These are phyloP conservation scores for Setaria viridis DNA, from an alignment of 202 grass and related monocot species.

Conservation along the genomic window DNA sequence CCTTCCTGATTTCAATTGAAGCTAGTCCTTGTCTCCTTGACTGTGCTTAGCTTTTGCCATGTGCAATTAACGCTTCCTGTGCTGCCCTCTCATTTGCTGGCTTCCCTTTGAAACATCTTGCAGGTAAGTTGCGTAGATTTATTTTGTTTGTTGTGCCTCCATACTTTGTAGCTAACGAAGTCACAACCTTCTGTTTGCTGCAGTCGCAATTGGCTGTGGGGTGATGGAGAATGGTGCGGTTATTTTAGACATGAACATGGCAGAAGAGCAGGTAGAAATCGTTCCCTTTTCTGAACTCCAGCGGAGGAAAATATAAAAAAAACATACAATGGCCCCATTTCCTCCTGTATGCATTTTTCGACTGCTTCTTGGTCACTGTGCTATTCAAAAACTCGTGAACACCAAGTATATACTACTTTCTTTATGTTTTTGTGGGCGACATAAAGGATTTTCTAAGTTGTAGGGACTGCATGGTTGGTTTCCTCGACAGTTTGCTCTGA, in stretches of 20 bases:
- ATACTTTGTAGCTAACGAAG: slow-evolving; percentile 37
- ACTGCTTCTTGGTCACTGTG: not conserved
- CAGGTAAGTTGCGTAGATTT: slow-evolving; percentile 57
- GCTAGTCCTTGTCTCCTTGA: slow-evolving; percentile 59
- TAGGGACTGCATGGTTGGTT: not conserved
- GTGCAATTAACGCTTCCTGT: slow-evolving; percentile 89
- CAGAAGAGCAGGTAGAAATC: slow-evolving; percentile 82
- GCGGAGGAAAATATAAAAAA: not conserved
- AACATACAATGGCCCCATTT: not conserved
- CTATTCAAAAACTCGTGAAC: not conserved
- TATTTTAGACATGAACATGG: slow-evolving; percentile 74
- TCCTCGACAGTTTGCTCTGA: not conserved
- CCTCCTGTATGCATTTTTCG: not conserved
- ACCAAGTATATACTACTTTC: not conserved
- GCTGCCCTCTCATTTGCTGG: slow-evolving; percentile 84
- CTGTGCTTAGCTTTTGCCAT: slow-evolving; percentile 82
- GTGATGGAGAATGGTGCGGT: slow-evolving; percentile 64
- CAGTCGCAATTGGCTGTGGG: slow-evolving; percentile 89
- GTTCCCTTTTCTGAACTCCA: not conserved
- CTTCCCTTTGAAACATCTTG: slow-evolving; percentile 87
- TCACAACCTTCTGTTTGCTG: slow-evolving; percentile 49
- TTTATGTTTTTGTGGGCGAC: not conserved
- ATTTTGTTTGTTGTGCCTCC: not conserved
- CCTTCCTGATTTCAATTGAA: slow-evolving; percentile 17
- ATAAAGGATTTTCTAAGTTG: not conserved